phyloP scores from a whole-genome alignment of 257 asterid genomes.

The Nicotiana attenuata region DNA sequence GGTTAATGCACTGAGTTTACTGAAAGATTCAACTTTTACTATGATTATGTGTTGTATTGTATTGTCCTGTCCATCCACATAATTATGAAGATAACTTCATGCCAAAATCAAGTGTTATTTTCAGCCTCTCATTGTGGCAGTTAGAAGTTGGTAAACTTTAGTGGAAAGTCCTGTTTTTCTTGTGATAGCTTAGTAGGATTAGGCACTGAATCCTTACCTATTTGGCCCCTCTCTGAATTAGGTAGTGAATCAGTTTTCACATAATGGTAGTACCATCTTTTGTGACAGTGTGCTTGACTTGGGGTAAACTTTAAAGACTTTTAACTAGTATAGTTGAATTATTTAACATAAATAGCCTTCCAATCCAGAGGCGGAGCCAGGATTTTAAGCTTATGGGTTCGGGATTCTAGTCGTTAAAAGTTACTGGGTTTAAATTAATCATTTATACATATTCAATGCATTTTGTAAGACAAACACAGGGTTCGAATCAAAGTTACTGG shows the following conservation, averaged over 20 bases:
- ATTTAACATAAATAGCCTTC: too few relatives aligned
- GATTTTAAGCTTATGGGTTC: too few relatives aligned
- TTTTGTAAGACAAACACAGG: too few relatives aligned
- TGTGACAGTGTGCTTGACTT: not conserved
- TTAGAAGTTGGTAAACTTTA: conserved; percentile 1
- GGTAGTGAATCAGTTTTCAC: not conserved
- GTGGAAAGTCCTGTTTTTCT: not conserved
- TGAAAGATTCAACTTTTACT: not conserved
- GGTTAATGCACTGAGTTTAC: not conserved
- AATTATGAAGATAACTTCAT: not conserved
- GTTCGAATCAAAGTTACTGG: too few relatives aligned
- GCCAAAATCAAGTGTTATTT: not conserved
- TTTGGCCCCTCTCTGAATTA: not conserved
- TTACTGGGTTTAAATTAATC: too few relatives aligned
- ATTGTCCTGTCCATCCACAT: not conserved
- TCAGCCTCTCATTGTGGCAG: not conserved
- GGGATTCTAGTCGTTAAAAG: too few relatives aligned
- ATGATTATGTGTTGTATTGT: not conserved
- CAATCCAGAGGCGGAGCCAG: too few relatives aligned
- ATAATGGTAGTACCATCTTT: not conserved
- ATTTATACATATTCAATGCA: too few relatives aligned
- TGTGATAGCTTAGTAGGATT: not conserved
- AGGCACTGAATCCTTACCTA: not conserved
- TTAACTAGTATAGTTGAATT: not conserved
- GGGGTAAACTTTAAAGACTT: not conserved